Evolutionary conservation across 805 yeast genomes (phyloP), one percentile per base, ranked within the genome.

Genomic region (Yamadazyma phyllophila): DNA sequence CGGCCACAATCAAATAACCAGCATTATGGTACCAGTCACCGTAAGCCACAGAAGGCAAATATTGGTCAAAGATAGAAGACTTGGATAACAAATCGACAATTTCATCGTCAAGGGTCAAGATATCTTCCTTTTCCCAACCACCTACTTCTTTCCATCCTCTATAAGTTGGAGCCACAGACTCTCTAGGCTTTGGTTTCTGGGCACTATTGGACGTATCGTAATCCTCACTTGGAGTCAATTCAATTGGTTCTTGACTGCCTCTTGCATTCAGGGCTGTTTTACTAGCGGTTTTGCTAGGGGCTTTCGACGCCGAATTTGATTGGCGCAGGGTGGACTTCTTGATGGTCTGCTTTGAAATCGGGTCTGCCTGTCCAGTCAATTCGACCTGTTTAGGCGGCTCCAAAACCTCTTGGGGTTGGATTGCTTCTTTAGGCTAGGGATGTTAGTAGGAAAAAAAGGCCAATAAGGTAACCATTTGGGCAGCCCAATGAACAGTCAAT

Each of bases 21-120:
- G 84, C 83, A 43, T 85, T 83, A 63, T 94, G 98, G 61, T 85
- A 94, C 99, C 99, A 94, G 61, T 94, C 98, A 43, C 99, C 99
- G 57, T 86, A 88, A 12, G 81, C 77, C 31, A 67, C 73, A 26
- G 88, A 85, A 7, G 95, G 95, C 44, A 94, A 67, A 57, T 83
- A 78, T 47, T 79, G 75, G 58, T 90, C 97, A 47, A 91, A 69
- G 30, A 86, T 58, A 0, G 97, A 88, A 15, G 89, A 82, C 17
- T 79, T 77, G 17, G 83, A 75, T 47, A 82, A 66, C 54, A 90
- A 69, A 62, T 90, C 96, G 51, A 78, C 74, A 45, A 82, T 69
- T 56, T 83, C 87, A 61, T 88, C 96, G 31, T 84, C 87, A 7
- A 80, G 65, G 2, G 77, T 81, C 54, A 88, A 69, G 1, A 69